Base-by-base conservation (phyloP, 768 basidiomycete genomes). In the Mrakia blollopis region DNA sequence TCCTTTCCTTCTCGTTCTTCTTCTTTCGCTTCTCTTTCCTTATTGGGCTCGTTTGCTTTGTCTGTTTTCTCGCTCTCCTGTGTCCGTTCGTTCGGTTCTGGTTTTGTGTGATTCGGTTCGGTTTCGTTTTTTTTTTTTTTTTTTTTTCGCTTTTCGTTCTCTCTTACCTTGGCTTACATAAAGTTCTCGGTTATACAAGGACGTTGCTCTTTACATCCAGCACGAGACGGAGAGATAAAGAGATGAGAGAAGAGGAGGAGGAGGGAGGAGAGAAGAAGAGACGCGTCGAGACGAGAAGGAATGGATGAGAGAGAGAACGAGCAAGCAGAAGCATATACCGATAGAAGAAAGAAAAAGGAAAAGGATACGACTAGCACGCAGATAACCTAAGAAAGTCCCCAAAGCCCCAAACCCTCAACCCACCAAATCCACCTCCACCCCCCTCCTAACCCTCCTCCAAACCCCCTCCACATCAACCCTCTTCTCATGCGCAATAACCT, bases 391-490 rank as follows among this genome's bases (percentile, higher is more conserved):
- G n/a, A n/a, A 44, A 44, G 44, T 44, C 44, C 57, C 8, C 23
- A 50, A 50, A 47, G 14, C 44, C 44, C 44, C 8, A 47, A 50
- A 2, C 18, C n/a, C n/a, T n/a, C 16, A 50, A 21, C 16, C 47
- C 18, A 47, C 47, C 37, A 73, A 60, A 39, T 63, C 61, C 23
- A 8, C 74, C 50, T 35, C 37, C 16, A 81, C 76, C 78, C 73
- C 72, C 30, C 41, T n/a, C 54, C 50, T 52, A 13, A 81, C 16
- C 18, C 65, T 70, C 23, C 68, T 71, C 81, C 82, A 83, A 30
- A 83, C 79, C 14, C 74, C 69, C 41, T 83, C 79, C 0, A 81
- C 80, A 74, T 83, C 81, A 18, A 83, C 81, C 39, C 39, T 39
- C 67, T 68, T 74, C 23, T 62, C 37, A 16, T 80, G 80, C 67